A percentile compares a stretch with the other conserved stretches of the same genome.
phyloP scores from a whole-genome alignment of 2,329 filamentous ascomycete genomes.

The Hymenoscyphus infarciens region DNA sequence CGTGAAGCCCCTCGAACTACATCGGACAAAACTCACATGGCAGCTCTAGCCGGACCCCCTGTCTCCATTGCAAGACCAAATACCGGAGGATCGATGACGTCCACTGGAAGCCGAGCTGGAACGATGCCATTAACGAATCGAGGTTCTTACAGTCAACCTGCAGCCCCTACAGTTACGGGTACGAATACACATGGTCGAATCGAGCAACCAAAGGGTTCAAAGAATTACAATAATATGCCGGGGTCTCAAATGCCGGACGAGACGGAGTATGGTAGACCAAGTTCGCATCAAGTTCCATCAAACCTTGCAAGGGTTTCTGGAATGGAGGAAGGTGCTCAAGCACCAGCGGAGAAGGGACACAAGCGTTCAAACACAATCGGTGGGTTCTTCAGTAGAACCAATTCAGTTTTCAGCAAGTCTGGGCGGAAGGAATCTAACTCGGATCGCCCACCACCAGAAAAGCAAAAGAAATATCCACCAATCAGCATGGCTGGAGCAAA shows the following conservation, averaged over 20 bases:
- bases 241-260: conserved; percentile 53
- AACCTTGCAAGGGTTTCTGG: conserved; percentile 58
- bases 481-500: conserved; percentile 79
- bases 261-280: conserved; percentile 58
- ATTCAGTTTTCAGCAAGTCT: conserved; percentile 68
- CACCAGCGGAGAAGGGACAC: conserved; percentile 47
- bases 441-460: conserved; percentile 50
- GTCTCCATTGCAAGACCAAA: conserved; percentile 57
- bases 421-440: conserved; percentile 22
- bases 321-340: conserved; percentile 41
- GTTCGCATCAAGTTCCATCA: conserved; percentile 49
- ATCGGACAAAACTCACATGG: conserved; percentile 53
- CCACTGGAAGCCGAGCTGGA: conserved; percentile 47
- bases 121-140: conserved; percentile 62
- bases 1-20: conserved; percentile 50
- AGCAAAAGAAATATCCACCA: conserved; percentile 71
- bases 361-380: conserved; percentile 73
- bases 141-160: conserved; percentile 82
- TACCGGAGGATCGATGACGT: conserved; percentile 78
- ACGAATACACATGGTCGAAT: conserved; percentile 89
- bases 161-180: conserved; percentile 79
- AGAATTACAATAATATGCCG: conserved; percentile 66
- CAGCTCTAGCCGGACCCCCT: conserved; percentile 45
- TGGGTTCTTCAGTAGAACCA: conserved; percentile 78
- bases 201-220: conserved; percentile 62